phyloP scores from a whole-genome alignment of 2,329 filamentous ascomycete species.

The Xylariomycetidae sp. region DNA sequence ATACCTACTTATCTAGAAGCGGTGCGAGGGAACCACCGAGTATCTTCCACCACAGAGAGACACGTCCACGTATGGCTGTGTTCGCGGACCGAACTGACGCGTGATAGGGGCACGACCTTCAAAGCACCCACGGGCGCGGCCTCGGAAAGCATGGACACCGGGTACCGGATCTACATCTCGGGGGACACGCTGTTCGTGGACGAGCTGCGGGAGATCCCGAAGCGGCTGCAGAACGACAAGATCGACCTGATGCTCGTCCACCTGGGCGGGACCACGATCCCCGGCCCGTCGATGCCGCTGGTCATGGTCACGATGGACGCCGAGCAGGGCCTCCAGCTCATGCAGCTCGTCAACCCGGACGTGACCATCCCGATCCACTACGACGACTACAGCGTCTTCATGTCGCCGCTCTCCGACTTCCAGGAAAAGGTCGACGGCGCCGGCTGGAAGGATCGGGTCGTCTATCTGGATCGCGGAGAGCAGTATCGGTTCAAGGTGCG shows the following conservation, averaged over 20 bases:
- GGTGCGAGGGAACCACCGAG: no score
- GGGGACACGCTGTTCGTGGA: slow-evolving; percentile 59
- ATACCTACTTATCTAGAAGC: no score
- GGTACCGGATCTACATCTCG: slow-evolving; percentile 60
- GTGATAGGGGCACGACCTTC: slow-evolving; percentile 40
- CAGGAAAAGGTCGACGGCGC: slow-evolving; percentile 47
- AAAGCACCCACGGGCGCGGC: slow-evolving; percentile 10
- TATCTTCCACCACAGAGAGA: no score
- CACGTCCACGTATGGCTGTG: no score
- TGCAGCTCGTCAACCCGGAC: slow-evolving; percentile 53
- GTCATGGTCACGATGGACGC: slow-evolving; percentile 67
- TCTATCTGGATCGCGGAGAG: slow-evolving; percentile 56
- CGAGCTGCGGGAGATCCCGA: slow-evolving; percentile 55
- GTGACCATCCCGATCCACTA: slow-evolving; percentile 59
- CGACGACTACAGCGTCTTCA: slow-evolving; percentile 59
- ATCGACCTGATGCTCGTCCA: slow-evolving; percentile 64
- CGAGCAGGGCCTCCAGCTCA: slow-evolving; percentile 53
- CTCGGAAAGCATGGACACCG: slow-evolving; percentile 32
- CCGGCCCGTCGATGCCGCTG: slow-evolving; percentile 49
- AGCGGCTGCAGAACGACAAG: slow-evolving; percentile 29
- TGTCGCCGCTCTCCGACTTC: slow-evolving; percentile 55
- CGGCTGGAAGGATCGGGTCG: slow-evolving; percentile 45
- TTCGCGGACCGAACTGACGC: no score
- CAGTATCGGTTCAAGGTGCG: slow-evolving; percentile 48
- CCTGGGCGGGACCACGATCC: slow-evolving; percentile 60